Base-by-base conservation (phyloP, 352 stramenopile species). In the Pythium coloratum region DNA sequence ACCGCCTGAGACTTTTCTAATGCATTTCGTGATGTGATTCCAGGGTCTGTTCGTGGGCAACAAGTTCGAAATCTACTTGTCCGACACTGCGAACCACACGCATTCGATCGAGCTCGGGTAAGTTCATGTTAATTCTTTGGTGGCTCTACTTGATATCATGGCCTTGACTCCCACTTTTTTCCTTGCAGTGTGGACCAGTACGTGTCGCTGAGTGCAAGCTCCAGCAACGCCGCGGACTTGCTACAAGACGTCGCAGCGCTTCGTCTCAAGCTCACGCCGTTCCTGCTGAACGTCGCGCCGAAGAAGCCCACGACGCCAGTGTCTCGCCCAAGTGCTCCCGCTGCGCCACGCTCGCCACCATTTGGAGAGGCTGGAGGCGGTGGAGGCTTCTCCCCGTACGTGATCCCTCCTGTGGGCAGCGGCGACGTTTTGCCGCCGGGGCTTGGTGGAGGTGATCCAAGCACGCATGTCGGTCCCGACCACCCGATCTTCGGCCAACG, bases 11-110 rank as follows among this genome's bases (percentile, higher is more conserved):
- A 24, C 20, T 24, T 24, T 63, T 32, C n/a, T 50, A 50, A 50
- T 26, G 42, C 30, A 20, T 20, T 3, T 24, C 44, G n/a, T 46
- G 4, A 6, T 56, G 7, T 72, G 24, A 8, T 16, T 40, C 9
- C 38, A 95, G 86, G 81, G 77, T 16, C 59, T 95, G 42, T 91
- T 89, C 62, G 82, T 95, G 47, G 78, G 82, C 26, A 79, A 73
- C 55, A 93, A 89, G 62, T 87, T 95, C 26, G 81, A 92, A 61
- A 73, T 93, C 46, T 93, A 93, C 69, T 67, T 95, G 16, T 91
- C 82, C 3, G 78, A 89, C 26, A 66, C 84, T 66, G 79, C 83
- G 55, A 64, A 89, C 10, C 75, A 86, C 62, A 90, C 80, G 9
- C 75, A 90, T 55, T 92, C 88, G 10, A 84, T 92, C 40, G 85